These are phyloP conservation scores for Neurospora pannonica DNA, from an alignment of 495 filamentous ascomycete genomes.

Conservation along the genomic window DNA sequence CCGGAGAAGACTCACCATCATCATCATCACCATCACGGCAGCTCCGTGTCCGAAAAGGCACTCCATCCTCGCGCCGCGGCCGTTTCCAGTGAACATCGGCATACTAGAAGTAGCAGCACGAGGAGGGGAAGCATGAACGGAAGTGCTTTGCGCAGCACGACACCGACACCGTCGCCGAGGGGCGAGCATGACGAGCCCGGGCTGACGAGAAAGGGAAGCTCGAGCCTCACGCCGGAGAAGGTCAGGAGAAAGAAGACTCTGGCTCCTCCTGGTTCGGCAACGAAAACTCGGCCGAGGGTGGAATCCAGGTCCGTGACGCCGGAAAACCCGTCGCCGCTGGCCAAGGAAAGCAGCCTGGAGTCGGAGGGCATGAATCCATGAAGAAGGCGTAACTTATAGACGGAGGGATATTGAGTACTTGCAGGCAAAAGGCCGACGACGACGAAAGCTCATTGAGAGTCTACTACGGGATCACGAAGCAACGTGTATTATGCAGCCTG, in stretches of 20 bases:
- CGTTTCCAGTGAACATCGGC: conserved; percentile 33
- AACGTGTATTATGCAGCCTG: neutral
- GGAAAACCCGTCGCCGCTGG: conserved; percentile 41
- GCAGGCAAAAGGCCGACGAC: neutral
- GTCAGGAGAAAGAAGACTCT: conserved; percentile 37
- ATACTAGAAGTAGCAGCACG: conserved; percentile 36
- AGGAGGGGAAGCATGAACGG: conserved; percentile 37
- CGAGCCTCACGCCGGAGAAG: conserved; percentile 38
- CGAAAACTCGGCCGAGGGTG: conserved; percentile 26
- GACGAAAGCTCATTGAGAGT: neutral
- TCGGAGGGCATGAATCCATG: neutral
- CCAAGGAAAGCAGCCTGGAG: conserved; percentile 34
- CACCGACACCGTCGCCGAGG: conserved; percentile 34
- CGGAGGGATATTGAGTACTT: neutral
- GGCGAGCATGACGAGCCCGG: conserved; percentile 22
- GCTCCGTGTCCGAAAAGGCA: conserved; percentile 20
- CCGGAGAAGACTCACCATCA: conserved; percentile 20
- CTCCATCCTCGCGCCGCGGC: conserved; percentile 28
- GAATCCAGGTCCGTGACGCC: conserved; percentile 43
- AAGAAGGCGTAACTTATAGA: neutral
- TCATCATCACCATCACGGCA: conserved; percentile 8
- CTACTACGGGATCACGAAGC: neutral
- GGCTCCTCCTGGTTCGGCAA: conserved; percentile 11
- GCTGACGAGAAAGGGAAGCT: conserved; percentile 34
- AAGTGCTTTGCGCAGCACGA: conserved; percentile 33